Base-by-base conservation (phyloP, 148 eudicot genomes). In the Heliosperma pusillum region DNA sequence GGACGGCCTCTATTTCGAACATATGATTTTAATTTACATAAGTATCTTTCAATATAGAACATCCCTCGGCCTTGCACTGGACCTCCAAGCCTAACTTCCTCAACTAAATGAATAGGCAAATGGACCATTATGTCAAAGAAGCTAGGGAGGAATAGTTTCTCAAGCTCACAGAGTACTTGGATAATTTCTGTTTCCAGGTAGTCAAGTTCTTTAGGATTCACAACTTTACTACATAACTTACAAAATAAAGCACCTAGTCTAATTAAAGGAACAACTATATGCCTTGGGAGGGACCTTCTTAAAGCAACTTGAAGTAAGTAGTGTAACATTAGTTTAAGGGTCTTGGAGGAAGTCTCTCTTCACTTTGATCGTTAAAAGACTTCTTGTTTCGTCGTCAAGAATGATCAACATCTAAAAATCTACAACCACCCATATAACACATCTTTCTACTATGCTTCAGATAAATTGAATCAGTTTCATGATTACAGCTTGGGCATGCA, bases 61-160 rank as follows among this genome's bases (percentile, higher is more conserved):
- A 66, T 76, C 13, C 40, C 17, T 29, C 40, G 15, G 1, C 70
- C 50, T 30, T 76, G 62, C 15, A 52, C 29, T 0, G 56, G 44
- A 19, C 73, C 57, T 1, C 78, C 73, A 76, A 57, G 78, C 42
- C 63, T 67, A 3, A 76, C 5, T 57, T 67, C 57, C 5, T 42
- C 27, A 3, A 76, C 78, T 55, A 29, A 29, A 29, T 29, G 30
- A 29, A 29, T 29, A 1, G 30, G 30, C 30, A 29, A 3, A 29
- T 29, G 30, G 2, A 29, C 72, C 64, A 75, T 75, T 2, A 75
- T 75, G 30, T 75, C 55, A 55, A 75, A 75, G 66, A 66, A 5
- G 55, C 26, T 12, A 10, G 24, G 65, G 0, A 66, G 13, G 33
- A 66, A 75, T 21, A 53, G 25, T 26, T 26, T 68, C 10, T 76